A percentile compares a stretch with the other conserved stretches of the same genome.
Evolutionary conservation across 2,329 filamentous ascomycete species (phyloP).

Genomic region (Trichocomaceae sp.): DNA sequence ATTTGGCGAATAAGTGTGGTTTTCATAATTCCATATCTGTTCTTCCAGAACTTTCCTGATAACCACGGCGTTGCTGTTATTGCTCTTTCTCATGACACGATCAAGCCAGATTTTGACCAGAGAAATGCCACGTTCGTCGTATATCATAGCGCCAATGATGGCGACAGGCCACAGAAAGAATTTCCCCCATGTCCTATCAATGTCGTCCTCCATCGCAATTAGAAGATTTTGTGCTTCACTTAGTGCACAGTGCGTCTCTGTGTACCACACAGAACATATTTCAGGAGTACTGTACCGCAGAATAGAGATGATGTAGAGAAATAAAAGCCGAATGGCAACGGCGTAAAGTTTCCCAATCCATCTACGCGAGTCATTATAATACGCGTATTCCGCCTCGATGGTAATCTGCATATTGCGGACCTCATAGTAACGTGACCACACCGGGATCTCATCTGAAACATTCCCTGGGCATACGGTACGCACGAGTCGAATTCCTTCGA

Average conservation of each 20-base stretch:
- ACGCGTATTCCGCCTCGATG: background rate
- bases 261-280: background rate
- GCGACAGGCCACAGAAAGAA: conserved; percentile 12
- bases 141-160: conserved; percentile 8
- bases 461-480: background rate
- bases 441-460: background rate
- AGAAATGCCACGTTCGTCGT: background rate
- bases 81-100: conserved; percentile 7
- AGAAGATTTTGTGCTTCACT: conserved; percentile 5
- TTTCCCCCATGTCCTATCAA: conserved; percentile 9
- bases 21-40: background rate
- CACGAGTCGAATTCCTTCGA: conserved; percentile 7
- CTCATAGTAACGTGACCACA: conserved; percentile 8
- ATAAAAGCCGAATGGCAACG: conserved; percentile 8
- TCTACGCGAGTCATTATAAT: conserved; percentile 8
- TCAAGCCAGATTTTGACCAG: conserved; percentile 10
- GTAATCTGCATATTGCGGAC: conserved; percentile 4
- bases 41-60: conserved; percentile 10
- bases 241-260: background rate
- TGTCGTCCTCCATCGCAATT: conserved; percentile 5
- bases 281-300: background rate
- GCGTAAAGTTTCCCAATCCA: conserved; percentile 12
- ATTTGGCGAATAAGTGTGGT: background rate
- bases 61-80: conserved; percentile 1
- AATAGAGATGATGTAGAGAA: conserved; percentile 5